Percentiles rank a stretch among this genome's conserved stretches.
phyloP scores from a whole-genome alignment of 1,139 yeast genomes.

The Scheffersomyces lignicola region DNA sequence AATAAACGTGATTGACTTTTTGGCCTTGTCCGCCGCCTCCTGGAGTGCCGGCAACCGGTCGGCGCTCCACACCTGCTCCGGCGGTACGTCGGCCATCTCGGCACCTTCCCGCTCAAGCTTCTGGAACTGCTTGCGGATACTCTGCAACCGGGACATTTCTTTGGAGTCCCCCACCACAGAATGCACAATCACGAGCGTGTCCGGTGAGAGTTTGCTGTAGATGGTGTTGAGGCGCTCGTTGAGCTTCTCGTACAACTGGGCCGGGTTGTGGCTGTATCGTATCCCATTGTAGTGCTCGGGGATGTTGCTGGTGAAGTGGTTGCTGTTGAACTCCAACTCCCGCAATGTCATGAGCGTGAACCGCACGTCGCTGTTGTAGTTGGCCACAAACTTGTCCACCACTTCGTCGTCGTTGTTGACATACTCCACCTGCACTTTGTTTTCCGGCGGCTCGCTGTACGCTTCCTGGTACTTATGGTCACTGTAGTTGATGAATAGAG shows the following conservation, averaged over 20 bases:
- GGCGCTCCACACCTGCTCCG: constrained; percentile 53
- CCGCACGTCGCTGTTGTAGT: constrained; percentile 30
- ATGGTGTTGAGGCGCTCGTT: constrained; percentile 48
- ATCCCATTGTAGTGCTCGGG: constrained; percentile 22
- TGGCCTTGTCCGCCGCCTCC: constrained; percentile 46
- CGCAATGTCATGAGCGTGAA: constrained; percentile 56
- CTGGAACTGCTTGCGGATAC: constrained; percentile 24
- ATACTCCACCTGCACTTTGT: constrained; percentile 26
- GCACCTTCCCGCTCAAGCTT: constrained; percentile 33
- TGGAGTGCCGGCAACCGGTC: constrained; percentile 43
- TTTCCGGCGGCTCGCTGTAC: constrained; percentile 24
- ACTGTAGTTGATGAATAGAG: constrained; percentile 41
- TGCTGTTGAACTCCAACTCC: constrained; percentile 51
- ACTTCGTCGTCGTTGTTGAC: constrained; percentile 63
- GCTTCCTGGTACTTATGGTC: constrained; percentile 10
- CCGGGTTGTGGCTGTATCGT: constrained; percentile 13
- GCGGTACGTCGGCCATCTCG: constrained; percentile 39
- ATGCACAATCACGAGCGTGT: constrained; percentile 60
- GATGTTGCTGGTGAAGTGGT: constrained; percentile 13
- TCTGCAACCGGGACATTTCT: constrained; percentile 50
- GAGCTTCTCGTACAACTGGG: constrained; percentile 28
- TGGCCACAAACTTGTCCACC: constrained; percentile 37
- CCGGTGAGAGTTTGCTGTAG: constrained; percentile 53
- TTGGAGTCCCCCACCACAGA: constrained; percentile 66
- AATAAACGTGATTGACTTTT: constrained; percentile 58